Conservation (phyloP, 169 alveolate species). For the Plasmodium inui region DNA sequence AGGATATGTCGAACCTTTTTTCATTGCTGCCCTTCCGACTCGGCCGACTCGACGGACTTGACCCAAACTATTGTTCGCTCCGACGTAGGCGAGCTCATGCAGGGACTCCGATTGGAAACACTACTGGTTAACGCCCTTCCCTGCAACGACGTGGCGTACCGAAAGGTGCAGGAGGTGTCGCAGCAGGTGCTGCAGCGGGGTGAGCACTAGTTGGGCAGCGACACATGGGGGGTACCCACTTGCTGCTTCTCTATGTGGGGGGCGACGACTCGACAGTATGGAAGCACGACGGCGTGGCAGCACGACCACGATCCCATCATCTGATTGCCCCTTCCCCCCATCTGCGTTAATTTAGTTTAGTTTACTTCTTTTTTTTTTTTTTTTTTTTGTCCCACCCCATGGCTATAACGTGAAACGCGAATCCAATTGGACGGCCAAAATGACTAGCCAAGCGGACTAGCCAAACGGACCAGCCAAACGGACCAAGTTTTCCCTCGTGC, state of each 20-base stretch:
- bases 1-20: conserved; percentile 1
- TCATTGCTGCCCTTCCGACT: neutral
- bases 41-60: neutral
- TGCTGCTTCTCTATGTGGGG: too few relatives aligned
- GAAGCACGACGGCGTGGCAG: neutral
- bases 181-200: neutral
- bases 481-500: neutral
- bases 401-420: neutral
- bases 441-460: too few relatives aligned
- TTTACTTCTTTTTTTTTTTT: too few relatives aligned
- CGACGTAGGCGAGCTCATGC: neutral
- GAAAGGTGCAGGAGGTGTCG: neutral
- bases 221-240: too few relatives aligned
- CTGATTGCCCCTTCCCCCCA: neutral
- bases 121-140: neutral
- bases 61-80: neutral
- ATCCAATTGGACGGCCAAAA: neutral
- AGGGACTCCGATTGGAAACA: neutral
- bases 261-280: neutral
- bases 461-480: too few relatives aligned
- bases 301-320: neutral
- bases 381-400: neutral
- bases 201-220: neutral
- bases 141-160: neutral
- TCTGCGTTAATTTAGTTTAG: neutral